phyloP scores from a whole-genome alignment of 352 stramenopile genomes.

The Aphanomyces stellatus region DNA sequence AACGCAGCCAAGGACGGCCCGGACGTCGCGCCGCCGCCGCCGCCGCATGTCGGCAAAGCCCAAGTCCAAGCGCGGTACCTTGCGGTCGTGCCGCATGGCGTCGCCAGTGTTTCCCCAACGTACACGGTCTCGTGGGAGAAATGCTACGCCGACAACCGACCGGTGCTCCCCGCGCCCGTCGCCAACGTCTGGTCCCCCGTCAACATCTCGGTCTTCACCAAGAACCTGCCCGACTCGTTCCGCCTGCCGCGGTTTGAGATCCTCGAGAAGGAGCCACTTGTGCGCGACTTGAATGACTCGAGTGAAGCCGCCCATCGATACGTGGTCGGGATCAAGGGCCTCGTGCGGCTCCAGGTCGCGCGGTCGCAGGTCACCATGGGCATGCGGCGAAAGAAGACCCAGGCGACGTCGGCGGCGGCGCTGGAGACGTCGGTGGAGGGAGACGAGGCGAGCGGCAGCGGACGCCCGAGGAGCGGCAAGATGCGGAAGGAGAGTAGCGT shows the following conservation, averaged over 20 bases:
- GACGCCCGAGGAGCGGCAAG: neutral
- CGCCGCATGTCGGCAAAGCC: conserved; percentile 31
- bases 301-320: neutral
- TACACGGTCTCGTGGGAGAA: conserved; percentile 55
- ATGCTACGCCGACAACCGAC: conserved; percentile 36
- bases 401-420: too few relatives aligned
- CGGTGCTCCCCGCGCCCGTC: conserved; percentile 35
- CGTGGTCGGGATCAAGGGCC: conserved; percentile 15
- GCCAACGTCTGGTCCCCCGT: neutral
- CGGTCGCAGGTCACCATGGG: neutral
- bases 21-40: neutral
- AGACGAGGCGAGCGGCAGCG: too few relatives aligned
- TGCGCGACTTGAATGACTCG: conserved; percentile 31
- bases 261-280: conserved; percentile 41
- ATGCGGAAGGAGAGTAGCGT: neutral
- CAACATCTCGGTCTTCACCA: conserved; percentile 17
- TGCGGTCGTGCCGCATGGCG: conserved; percentile 40
- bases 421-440: too few relatives aligned
- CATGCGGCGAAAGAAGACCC: neutral
- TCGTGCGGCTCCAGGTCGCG: conserved; percentile 7
- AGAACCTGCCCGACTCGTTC: conserved; percentile 29
- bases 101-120: conserved; percentile 44
- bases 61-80: conserved; percentile 45
- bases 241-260: conserved; percentile 53
- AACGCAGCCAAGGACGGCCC: conserved; percentile 13